Conservation (phyloP, 108 stramenopile species). For the Discostella pseudostelligera region DNA sequence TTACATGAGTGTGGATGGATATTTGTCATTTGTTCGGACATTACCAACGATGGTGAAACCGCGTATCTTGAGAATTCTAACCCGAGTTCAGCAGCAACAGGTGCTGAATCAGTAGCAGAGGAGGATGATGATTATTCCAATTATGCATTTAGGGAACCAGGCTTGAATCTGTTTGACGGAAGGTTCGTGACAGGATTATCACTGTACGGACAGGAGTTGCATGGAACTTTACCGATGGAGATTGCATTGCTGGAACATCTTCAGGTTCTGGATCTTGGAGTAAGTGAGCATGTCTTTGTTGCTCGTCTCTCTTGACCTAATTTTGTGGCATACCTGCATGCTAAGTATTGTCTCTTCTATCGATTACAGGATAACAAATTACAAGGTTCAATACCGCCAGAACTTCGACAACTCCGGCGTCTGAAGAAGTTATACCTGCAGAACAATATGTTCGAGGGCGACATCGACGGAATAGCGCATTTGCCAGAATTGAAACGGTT, state of each 20-base stretch:
- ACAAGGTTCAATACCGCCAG: too few relatives aligned
- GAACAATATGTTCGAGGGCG: constrained; percentile 18
- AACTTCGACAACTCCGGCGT: constrained; percentile 10
- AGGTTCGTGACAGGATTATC: constrained; percentile 15
- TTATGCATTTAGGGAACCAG: constrained; percentile 9
- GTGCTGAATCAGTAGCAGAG: too few relatives aligned
- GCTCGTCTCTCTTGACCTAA: neutral
- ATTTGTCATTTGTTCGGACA: constrained; percentile 49
- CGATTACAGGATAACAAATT: constrained; percentile 7
- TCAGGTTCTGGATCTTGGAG: constrained; percentile 20
- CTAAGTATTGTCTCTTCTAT: too few relatives aligned
- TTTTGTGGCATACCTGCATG: too few relatives aligned
- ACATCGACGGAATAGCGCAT: constrained; percentile 19
- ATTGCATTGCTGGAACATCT: constrained; percentile 13
- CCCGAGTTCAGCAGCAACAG: too few relatives aligned
- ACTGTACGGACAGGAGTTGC: constrained; percentile 10
- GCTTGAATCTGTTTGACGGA: constrained; percentile 16
- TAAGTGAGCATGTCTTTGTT: constrained; percentile 1
- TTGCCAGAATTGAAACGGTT: constrained; percentile 28
- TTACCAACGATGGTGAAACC: constrained; percentile 2
- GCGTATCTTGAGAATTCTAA: neutral
- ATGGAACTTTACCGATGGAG: constrained; percentile 13
- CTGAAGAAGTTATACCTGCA: constrained; percentile 20
- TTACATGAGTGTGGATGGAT: constrained; percentile 68
- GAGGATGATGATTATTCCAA: constrained; percentile 14